phyloP scores from a whole-genome alignment of 768 basidiomycete genomes.

The Daedaleopsis sinensis region DNA sequence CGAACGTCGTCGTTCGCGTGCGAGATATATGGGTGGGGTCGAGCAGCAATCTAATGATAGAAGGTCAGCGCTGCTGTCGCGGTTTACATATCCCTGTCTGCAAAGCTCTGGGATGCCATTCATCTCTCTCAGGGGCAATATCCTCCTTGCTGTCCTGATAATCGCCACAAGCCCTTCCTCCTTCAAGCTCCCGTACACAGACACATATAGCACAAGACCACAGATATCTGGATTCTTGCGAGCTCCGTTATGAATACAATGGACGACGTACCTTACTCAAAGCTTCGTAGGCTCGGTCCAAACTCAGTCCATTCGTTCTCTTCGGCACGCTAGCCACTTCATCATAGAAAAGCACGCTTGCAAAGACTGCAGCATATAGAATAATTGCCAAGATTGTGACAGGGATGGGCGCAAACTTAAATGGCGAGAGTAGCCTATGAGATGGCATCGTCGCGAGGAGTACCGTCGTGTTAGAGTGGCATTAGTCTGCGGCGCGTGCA shows the following conservation, averaged over 20 bases:
- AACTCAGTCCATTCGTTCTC: conserved; percentile 42
- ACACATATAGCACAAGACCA: no score
- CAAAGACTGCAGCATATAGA: conserved; percentile 52
- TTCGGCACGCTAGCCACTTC: conserved; percentile 47
- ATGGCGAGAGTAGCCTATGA: conserved; percentile 10
- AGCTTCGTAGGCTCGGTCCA: conserved; percentile 60
- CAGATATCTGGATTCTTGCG: no score
- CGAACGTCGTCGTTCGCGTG: conserved; percentile 75
- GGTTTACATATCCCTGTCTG: neutral
- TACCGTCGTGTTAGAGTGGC: no score
- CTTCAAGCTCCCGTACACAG: no score
- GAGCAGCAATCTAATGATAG: conserved; percentile 54
- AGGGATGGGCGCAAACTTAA: conserved; percentile 43
- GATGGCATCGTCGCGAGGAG: neutral
- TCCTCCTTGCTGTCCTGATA: no score
- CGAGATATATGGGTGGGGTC: conserved; percentile 79
- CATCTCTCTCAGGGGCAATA: no score
- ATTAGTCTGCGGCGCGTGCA: neutral
- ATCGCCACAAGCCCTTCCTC: no score
- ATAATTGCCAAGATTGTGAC: conserved; percentile 49
- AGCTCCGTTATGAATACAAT: no score
- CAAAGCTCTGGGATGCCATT: neutral
- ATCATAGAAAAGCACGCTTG: conserved; percentile 51
- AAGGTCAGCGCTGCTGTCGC: neutral
- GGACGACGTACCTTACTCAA: conserved; percentile 48